These are phyloP conservation scores for Aspergillus homomorphus DNA, from an alignment of 495 filamentous ascomycete species.

Conservation along the genomic window DNA sequence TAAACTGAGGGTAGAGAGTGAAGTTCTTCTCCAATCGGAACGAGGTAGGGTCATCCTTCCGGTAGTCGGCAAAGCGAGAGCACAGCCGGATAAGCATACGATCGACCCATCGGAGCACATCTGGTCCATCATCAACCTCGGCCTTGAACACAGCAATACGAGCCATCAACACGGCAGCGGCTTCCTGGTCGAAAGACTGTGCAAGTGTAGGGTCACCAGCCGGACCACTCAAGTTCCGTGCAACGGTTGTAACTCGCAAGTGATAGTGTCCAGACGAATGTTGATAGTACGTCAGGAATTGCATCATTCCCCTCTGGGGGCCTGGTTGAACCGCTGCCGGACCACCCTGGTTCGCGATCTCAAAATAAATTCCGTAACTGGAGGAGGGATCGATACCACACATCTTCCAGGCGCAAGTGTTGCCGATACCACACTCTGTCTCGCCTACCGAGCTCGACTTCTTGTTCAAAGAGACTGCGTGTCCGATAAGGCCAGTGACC, in stretches of 20 bases:
- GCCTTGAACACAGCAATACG: constrained; percentile 98
- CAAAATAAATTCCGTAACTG: constrained; percentile 96
- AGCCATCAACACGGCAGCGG: constrained; percentile 96
- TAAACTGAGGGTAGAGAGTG: constrained; percentile 98
- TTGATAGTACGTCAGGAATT: constrained; percentile 99
- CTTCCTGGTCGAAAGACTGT: constrained; percentile 98
- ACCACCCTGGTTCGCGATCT: constrained; percentile 92
- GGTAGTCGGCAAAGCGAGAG: constrained; percentile 95
- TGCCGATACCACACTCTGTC: constrained; percentile 97
- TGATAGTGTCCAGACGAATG: constrained; percentile 96
- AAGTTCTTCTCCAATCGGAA: constrained; percentile 99
- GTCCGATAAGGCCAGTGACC: constrained; percentile 96
- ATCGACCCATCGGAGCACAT: constrained; percentile 98
- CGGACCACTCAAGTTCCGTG: constrained; percentile 86
- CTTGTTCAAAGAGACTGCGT: constrained; percentile 95
- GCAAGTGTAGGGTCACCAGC: constrained; percentile 96
- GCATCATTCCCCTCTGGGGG: constrained; percentile 92
- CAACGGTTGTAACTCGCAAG: constrained; percentile 90
- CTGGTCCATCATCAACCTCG: constrained; percentile 98
- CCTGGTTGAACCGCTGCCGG: constrained; percentile 81
- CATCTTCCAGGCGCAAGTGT: constrained; percentile 99
- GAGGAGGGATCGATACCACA: constrained; percentile 92
- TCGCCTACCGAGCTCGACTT: constrained; percentile 97
- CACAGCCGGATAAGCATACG: constrained; percentile 97
- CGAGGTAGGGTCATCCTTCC: constrained; percentile 96